Conservation (phyloP, 2,329 filamentous ascomycete species). For the Emmonsia crescens region DNA sequence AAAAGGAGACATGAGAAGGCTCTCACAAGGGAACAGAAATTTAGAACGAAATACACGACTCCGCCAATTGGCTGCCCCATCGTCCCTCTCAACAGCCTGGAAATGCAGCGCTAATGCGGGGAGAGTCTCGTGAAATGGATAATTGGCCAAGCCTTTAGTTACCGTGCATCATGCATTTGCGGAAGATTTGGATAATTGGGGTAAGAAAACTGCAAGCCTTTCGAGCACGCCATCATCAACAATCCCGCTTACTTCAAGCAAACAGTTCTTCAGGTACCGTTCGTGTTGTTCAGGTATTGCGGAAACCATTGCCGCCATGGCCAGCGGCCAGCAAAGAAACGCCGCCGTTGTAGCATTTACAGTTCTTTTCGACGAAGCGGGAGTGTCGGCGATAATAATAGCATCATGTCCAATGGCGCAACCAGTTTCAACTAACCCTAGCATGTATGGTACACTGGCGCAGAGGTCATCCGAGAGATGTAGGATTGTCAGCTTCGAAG, state of each 20-base stretch:
- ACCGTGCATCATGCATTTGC: too few species aligned
- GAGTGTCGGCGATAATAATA: not conserved
- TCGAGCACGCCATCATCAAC: slow-evolving; percentile 2
- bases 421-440: not conserved
- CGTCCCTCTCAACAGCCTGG: not conserved
- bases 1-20: not conserved
- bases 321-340: slow-evolving; percentile 1
- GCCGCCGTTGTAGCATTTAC: not conserved
- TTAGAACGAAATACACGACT: not conserved
- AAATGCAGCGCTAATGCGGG: not conserved
- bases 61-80: not conserved
- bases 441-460: not conserved
- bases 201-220: not conserved
- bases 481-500: not conserved
- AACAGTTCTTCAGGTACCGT: not conserved
- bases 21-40: not conserved
- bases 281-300: not conserved
- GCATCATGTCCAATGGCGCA: not conserved
- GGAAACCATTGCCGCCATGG: not conserved
- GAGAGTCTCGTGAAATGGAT: not conserved
- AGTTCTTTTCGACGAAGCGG: not conserved
- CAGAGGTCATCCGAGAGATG: not conserved
- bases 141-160: not conserved
- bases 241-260: not conserved
- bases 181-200: not conserved